Base-by-base conservation (phyloP, 2,329 filamentous ascomycete genomes). In the Teratosphaeriaceae sp. region DNA sequence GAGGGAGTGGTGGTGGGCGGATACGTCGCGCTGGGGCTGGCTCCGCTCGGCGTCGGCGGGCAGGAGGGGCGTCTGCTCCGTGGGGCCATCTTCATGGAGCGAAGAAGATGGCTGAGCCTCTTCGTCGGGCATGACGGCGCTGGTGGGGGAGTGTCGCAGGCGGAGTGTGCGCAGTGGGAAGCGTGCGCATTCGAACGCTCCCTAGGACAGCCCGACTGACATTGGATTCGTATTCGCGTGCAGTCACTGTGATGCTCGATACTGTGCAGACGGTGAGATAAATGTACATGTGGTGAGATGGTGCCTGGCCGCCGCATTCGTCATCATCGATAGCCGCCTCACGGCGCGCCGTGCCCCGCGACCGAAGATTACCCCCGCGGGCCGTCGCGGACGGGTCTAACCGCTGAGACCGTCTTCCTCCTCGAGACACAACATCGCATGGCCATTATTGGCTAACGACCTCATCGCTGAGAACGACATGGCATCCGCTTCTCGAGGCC, bases 1-100 rank as follows among this genome's bases (percentile, higher is more conserved):
- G 22, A 46, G n/a, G n/a, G n/a, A 43, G 11, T 44, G 44, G 11
- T 47, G 42, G 38, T 41, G 35, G 13, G 53, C 53, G 5, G 52
- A 54, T 23, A 40, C 41, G 33, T 56, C 49, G 21, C 46, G 44
- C 19, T 53, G 55, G 16, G 55, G 52, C 40, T 54, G 52, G 36
- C 49, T 54, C 11, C 27, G 40, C 12, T 26, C 31, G 38, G 4
- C 18, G 7, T 5, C 11, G 7, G 24, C 6, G 21, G 40, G 33
- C 5, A 42, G 43, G 15, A 36, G n/a, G 9, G 30, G 42, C n/a
- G 30, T 37, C 33, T 37, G 36, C 15, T 42, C 40, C 2, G 30
- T 35, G 5, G 30, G 11, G n/a, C n/a, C n/a, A n/a, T n/a, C n/a
- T n/a, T n/a, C n/a, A n/a, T n/a, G n/a, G n/a, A n/a, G n/a, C n/a